Percentiles rank a stretch among this genome's conserved stretches.
Evolutionary conservation across 345 rosid genomes (phyloP).

Genomic region (Salix dunnii): DNA sequence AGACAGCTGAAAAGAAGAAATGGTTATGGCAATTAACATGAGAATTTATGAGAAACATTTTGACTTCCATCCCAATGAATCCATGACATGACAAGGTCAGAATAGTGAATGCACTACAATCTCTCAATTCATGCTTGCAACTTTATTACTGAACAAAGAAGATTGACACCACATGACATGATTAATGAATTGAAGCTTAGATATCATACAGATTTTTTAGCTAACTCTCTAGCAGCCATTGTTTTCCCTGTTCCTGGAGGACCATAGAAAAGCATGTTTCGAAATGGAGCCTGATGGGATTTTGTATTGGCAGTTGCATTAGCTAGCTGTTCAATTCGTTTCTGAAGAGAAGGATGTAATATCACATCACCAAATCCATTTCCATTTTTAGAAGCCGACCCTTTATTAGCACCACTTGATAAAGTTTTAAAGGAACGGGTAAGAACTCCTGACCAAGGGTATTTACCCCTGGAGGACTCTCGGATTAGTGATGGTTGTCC

Average conservation of each 20-base stretch:
- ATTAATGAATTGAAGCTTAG: slow-evolving; percentile 1
- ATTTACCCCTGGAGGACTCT: slow-evolving; percentile 96
- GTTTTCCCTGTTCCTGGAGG: slow-evolving; percentile 99
- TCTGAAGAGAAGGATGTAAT: slow-evolving; percentile 78
- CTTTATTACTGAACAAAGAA: neutral
- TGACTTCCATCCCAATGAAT: neutral
- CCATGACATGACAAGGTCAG: neutral
- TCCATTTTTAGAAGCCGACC: slow-evolving; percentile 43
- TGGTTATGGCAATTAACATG: neutral
- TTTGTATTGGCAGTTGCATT: slow-evolving; percentile 95
- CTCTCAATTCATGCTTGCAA: neutral
- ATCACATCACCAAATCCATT: slow-evolving; percentile 94
- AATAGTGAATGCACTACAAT: neutral
- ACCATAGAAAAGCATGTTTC: slow-evolving; percentile 94
- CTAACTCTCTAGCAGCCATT: slow-evolving; percentile 96
- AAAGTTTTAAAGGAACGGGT: slow-evolving; percentile 45
- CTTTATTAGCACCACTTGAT: slow-evolving; percentile 44
- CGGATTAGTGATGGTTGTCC: slow-evolving; percentile 97
- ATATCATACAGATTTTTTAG: slow-evolving; percentile 74
- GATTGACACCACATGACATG: neutral
- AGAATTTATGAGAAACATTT: neutral
- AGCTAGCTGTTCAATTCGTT: slow-evolving; percentile 81
- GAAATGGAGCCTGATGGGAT: slow-evolving; percentile 88
- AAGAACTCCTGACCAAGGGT: slow-evolving; percentile 86
- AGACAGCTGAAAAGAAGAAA: neutral